These are phyloP conservation scores for Lentinus polychrous DNA, from an alignment of 1,284 basidiomycete genomes.

Conservation along the genomic window DNA sequence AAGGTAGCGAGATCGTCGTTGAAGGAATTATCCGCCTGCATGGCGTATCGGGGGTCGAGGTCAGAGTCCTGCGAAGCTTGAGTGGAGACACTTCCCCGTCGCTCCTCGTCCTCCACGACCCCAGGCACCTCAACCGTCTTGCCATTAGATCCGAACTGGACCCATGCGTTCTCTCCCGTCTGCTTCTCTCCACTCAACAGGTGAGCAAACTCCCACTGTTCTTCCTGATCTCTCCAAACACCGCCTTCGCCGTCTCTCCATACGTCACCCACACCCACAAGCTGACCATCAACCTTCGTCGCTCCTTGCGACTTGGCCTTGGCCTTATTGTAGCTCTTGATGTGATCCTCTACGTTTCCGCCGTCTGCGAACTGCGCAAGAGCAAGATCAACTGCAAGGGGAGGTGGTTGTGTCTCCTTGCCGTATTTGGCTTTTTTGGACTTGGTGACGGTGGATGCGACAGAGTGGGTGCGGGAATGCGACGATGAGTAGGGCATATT, in stretches of 20 bases:
- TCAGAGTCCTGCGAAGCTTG: conserved; percentile 45
- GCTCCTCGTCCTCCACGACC: conserved; percentile 23
- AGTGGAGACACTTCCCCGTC: conserved; percentile 42
- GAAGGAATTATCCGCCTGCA: conserved; percentile 34
- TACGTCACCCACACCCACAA: conserved; percentile 39
- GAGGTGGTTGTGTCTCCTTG: conserved; percentile 32
- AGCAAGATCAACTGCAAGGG: conserved; percentile 55
- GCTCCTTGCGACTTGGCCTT: conserved; percentile 38
- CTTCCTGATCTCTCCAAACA: conserved; percentile 66
- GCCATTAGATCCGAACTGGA: conserved; percentile 18
- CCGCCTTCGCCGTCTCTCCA: conserved; percentile 53
- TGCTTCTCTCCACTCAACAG: conserved; percentile 34
- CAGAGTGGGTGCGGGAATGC: conserved; percentile 15
- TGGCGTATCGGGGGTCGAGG: conserved; percentile 39
- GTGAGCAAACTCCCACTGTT: conserved; percentile 58
- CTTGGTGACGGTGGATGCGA: conserved; percentile 12
- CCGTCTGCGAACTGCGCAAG: conserved; percentile 63
- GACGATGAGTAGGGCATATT: not conserved
- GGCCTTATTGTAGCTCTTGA: conserved; percentile 45
- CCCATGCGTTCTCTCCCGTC: conserved; percentile 16
- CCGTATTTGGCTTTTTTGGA: conserved; percentile 40
- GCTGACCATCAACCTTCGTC: conserved; percentile 19
- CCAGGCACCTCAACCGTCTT: conserved; percentile 3
- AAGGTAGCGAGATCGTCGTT: conserved; percentile 27
- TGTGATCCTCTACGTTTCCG: conserved; percentile 50